Percentiles rank a stretch among this genome's conserved stretches.
Conservation (phyloP, 345 rosid genomes). For the Salix viminalis region DNA sequence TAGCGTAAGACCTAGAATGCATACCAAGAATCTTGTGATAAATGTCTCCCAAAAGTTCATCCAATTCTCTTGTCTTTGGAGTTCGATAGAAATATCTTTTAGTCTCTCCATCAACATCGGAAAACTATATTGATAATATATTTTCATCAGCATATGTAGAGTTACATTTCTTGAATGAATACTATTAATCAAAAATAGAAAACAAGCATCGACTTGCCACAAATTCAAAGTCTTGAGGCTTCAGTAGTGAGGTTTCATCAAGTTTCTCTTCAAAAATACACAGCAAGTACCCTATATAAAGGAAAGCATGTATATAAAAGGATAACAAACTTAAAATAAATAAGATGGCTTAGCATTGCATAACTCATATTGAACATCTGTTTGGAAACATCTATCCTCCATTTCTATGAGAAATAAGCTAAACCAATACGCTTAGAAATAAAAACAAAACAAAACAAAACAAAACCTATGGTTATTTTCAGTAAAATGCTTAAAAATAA, state of each 20-base stretch:
- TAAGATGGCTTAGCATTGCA: neutral
- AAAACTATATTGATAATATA: constrained; percentile 44
- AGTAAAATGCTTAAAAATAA: neutral
- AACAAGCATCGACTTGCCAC: constrained; percentile 45
- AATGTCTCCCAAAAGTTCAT: constrained; percentile 83
- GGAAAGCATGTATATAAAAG: neutral
- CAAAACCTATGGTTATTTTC: too few species aligned
- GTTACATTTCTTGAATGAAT: neutral
- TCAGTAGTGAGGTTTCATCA: constrained; percentile 48
- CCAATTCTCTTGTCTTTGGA: constrained; percentile 82
- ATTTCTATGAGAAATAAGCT: neutral
- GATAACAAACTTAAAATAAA: neutral
- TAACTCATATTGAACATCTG: neutral
- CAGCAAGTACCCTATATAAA: constrained; percentile 64
- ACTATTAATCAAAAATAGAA: neutral
- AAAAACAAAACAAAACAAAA: neutral
- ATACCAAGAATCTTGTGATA: constrained; percentile 85
- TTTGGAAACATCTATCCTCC: neutral
- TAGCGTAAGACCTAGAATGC: constrained; percentile 1
- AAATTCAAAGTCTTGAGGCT: constrained; percentile 64
- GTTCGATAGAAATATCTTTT: constrained; percentile 77
- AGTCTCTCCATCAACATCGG: constrained; percentile 67
- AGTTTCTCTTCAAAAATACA: constrained; percentile 74
- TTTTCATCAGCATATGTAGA: constrained; percentile 5
- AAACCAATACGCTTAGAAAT: neutral